A percentile compares a stretch with the other conserved stretches of the same genome.
Conservation (phyloP, 2,329 filamentous ascomycete species). For the Epichloe amarillans region DNA sequence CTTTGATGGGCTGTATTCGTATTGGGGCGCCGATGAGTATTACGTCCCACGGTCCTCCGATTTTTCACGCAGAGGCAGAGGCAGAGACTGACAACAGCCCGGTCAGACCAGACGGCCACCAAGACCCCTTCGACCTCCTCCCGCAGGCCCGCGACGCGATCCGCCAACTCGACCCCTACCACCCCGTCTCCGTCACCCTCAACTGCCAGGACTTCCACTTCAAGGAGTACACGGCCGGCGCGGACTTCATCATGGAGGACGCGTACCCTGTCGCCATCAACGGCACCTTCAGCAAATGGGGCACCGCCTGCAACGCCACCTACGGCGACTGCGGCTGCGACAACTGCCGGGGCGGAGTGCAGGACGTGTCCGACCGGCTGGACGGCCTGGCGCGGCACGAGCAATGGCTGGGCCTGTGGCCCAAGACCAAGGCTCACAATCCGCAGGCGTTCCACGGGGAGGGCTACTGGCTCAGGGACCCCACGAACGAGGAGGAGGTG, state of each 20-base stretch:
- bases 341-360: constrained; percentile 38
- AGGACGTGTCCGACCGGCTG: constrained; percentile 33
- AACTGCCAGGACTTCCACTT: constrained; percentile 53
- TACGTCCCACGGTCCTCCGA: background rate
- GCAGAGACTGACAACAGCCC: background rate
- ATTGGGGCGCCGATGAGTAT: constrained; percentile 33
- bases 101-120: constrained; percentile 37
- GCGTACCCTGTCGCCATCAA: constrained; percentile 47
- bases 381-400: constrained; percentile 27
- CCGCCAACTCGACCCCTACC: constrained; percentile 42
- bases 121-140: constrained; percentile 38
- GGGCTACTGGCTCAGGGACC: constrained; percentile 33
- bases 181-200: constrained; percentile 44
- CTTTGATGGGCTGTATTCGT: constrained; percentile 27
- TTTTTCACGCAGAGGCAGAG: background rate
- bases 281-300: constrained; percentile 38
- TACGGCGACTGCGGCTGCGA: constrained; percentile 53
- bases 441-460: constrained; percentile 35
- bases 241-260: constrained; percentile 47
- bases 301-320: constrained; percentile 42
- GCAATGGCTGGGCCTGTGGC: constrained; percentile 27
- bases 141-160: constrained; percentile 29
- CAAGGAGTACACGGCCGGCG: constrained; percentile 35
- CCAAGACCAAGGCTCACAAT: constrained; percentile 29
- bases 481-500: constrained; percentile 27